Evolutionary conservation across 495 filamentous ascomycete species (phyloP), one percentile per base, ranked within the genome.

Genomic region (Massariosphaeria phaeospora): DNA sequence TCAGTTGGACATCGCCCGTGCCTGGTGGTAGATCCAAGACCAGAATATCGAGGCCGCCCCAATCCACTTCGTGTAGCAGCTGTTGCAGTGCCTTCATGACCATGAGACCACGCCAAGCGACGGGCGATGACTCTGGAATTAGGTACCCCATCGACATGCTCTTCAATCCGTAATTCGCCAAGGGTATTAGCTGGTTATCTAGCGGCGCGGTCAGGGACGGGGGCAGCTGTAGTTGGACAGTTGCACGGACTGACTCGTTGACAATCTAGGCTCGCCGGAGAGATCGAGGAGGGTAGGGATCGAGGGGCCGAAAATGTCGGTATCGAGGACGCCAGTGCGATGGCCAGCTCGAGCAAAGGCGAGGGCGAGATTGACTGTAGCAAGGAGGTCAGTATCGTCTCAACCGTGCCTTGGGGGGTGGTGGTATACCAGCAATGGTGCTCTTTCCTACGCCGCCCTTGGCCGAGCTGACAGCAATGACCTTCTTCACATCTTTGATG

Each of bases 111-210:
- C 93, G 82, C 93, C 94, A 99, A 31, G 88, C 88, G n/a, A 99
- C 84, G 3, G 93, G 86, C 0, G 60, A 59, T 11, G 81, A 81
- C 30, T 86, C 83, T 52, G 80, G 79, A 12, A 94, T 80, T 10
- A 97, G 79, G 62, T 96, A 97, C 40, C 94, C 94, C 85, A 99
- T 96, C 2, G 89, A 95, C 93, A 97, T 97, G 34, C 86, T 91
- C 69, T 94, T 91, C 53, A 99, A 78, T 48, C 91, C 94, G 72
- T 96, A 97, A 66, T 93, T 95, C n/a, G 84, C 86, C 21, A 97
- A 70, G 0, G 94, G 94, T 20, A 97, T 48, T 7, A 99, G 76
- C 59, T 86, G 85, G 67, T 95, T 86, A 53, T 84, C 84, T 86
- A 13, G 3, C 9, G 5, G n/a, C 10, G 65, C 18, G 2, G 25